Evolutionary conservation across 1,139 yeast species (phyloP), one percentile per base, ranked within the genome.

Genomic region (Scheffersomyces quercinus): DNA sequence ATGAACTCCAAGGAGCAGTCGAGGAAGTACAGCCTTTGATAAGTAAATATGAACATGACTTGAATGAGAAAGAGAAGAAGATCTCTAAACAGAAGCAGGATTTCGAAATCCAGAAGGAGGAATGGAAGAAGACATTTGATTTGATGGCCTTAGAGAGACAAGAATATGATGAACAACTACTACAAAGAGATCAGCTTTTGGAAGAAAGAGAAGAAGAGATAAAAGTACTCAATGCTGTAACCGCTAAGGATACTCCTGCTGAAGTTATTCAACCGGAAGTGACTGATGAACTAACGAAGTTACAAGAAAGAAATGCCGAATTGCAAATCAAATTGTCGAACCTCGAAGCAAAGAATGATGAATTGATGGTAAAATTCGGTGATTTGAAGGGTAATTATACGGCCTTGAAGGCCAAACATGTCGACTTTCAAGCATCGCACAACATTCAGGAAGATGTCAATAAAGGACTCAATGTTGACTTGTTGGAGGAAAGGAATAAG

Each of bases 81-180:
- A 60, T 79, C 41, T 50, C 55, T 12, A 73, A 68, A 45, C 79
- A 72, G 46, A 72, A 71, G 52, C 59, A 58, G n/a, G 73, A 67
- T 29, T 75, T 77, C 41, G 83, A 80, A 39, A 58, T 62, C 13
- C 85, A 83, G 36, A 64, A 85, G 35, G 77, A 75, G 42, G 85
- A 82, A 52, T 70, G 85, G 68, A 60, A 83, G 41, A 78, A 73
- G 39, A 81, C 81, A 31, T 71, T 82, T 43, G 83, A 79, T 48
- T 65, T 79, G 34, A 68, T 82, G 60, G 79, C 69, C 15, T 58
- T 60, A 32, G 67, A 74, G 5, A 76, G 73, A 46, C 76, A 70
- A 44, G 77, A 73, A 42, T 67, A 68, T 38, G 76, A 71, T 44
- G 53, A 31, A 2, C 35, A 31, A 31, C 8, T 31, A 11, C 15